These are phyloP conservation scores for Phaeoacremonium minimum DNA, from an alignment of 2,329 filamentous ascomycete species.

Conservation along the genomic window DNA sequence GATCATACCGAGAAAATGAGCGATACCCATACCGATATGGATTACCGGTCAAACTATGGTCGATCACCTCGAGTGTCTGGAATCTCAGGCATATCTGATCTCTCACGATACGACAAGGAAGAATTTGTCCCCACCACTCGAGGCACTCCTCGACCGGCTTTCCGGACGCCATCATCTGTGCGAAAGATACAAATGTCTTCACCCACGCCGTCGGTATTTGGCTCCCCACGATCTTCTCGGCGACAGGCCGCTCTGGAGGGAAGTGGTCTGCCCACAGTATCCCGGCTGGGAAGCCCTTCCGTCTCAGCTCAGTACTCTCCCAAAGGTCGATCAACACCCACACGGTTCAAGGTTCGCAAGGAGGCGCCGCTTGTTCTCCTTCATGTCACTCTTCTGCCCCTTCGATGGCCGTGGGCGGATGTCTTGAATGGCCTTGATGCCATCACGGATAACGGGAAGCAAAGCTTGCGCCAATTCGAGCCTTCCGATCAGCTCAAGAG, in stretches of 20 bases:
- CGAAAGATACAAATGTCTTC: constrained; percentile 70
- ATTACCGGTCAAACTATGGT: constrained; percentile 20
- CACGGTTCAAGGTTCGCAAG: constrained; percentile 51
- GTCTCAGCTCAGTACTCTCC: constrained; percentile 48
- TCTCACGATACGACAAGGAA: constrained; percentile 48
- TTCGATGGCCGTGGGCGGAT: constrained; percentile 61
- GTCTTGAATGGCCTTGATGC: constrained; percentile 39
- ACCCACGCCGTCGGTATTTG: constrained; percentile 52
- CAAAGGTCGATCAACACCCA: constrained; percentile 49
- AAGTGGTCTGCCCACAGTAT: constrained; percentile 39
- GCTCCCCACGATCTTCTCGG: constrained; percentile 52
- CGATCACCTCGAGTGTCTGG: constrained; percentile 42
- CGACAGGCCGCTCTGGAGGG: constrained; percentile 24
- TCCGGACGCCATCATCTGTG: constrained; percentile 66
- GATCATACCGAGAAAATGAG: constrained; percentile 12
- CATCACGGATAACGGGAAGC: constrained; percentile 16
- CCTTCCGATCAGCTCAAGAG: constrained; percentile 41
- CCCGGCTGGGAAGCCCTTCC: constrained; percentile 51
- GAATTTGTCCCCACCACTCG: constrained; percentile 52
- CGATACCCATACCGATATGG: constrained; percentile 13
- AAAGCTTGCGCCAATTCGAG: constrained; percentile 29
- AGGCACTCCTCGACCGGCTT: constrained; percentile 56
- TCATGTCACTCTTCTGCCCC: constrained; percentile 71
- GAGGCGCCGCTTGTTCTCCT: constrained; percentile 70
- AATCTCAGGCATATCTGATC: constrained; percentile 44